Evolutionary conservation across 345 rosid species (phyloP), one percentile per base, ranked within the genome.

Genomic region (Pistacia vera): DNA sequence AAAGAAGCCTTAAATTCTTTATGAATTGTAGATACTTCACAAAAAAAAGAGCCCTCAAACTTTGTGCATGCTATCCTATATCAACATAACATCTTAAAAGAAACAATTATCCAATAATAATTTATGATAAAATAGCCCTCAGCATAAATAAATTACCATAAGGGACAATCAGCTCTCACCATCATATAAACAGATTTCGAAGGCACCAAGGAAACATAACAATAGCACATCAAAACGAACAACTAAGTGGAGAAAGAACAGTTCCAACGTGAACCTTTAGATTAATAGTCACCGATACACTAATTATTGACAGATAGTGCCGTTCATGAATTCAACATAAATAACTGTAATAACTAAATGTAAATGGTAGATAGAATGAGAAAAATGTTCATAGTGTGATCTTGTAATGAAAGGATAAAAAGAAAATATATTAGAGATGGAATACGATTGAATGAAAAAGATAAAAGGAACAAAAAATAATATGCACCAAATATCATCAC

Each of bases 401-500:
- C 36, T 8, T 60, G 25, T 44, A 54, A 59, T 0, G 3, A 59
- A 13, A 35, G 3, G 61, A 64, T 57, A 54, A 11, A 38, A 41
- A 4, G 7, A 52, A 1, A 5, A 48, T 12, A 25, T 66, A 22
- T 12, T 4, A 48, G 13, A 12, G 36, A 51, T 20, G 63, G 59
- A 49, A 35, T 28, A 9, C 2, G 38, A 63, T 3, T 51, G 14
- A 51, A 30, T n/a, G 28, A n/a, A 73, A 30, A 35, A 9, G 28
- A 52, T 16, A 33, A 57, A 38, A 78, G 55, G 0, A 25, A 36
- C 36, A 60, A 48, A 35, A 69, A 48, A 13, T 30, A 57, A 48
- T 55, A 17, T 68, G 46, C 46, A 66, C 81, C 73, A 46, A 64
- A 51, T n/a, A 62, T 60, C 5, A 9, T 25, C 65, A 52, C 73